phyloP scores from a whole-genome alignment of 2,329 filamentous ascomycete genomes.

The Diaporthe sp. region DNA sequence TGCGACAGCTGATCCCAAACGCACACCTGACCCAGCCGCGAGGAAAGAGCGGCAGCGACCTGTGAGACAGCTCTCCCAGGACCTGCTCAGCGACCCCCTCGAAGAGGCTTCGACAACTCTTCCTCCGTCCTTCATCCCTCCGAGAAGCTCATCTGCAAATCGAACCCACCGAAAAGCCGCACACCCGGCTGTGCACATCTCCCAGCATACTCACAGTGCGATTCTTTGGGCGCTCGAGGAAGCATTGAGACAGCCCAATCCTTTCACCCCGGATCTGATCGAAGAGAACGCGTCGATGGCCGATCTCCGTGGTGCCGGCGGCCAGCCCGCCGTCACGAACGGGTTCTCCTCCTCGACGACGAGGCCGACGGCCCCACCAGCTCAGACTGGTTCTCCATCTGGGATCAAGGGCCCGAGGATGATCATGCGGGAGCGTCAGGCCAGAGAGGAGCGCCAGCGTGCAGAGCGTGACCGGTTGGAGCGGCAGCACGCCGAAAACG shows the following conservation, averaged over 20 bases:
- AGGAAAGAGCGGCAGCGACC: slow-evolving; percentile 45
- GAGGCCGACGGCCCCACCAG: slow-evolving; percentile 63
- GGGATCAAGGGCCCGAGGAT: slow-evolving; percentile 88
- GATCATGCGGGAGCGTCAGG: slow-evolving; percentile 90
- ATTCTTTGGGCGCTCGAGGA: slow-evolving; percentile 95
- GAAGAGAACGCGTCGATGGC: slow-evolving; percentile 96
- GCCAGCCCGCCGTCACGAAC: slow-evolving; percentile 67
- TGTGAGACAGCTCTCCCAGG: slow-evolving; percentile 61
- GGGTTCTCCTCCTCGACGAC: slow-evolving; percentile 65
- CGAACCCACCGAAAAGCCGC: slow-evolving; percentile 53
- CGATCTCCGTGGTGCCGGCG: slow-evolving; percentile 76
- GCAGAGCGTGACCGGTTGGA: slow-evolving; percentile 76
- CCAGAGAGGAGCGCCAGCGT: slow-evolving; percentile 74
- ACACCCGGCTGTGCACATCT: slow-evolving; percentile 75
- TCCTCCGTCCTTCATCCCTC: slow-evolving; percentile 50
- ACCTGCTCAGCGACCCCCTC: slow-evolving; percentile 60
- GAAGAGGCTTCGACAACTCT: slow-evolving; percentile 53
- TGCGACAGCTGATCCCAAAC: slow-evolving; percentile 49
- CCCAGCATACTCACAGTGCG: slow-evolving; percentile 86
- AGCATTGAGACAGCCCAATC: slow-evolving; percentile 84
- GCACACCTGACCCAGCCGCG: slow-evolving; percentile 15
- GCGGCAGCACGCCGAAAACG: slow-evolving; percentile 70
- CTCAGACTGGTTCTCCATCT: slow-evolving; percentile 68
- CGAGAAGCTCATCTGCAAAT: slow-evolving; percentile 50
- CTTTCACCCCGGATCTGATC: slow-evolving; percentile 85